Base-by-base conservation (phyloP, 2,329 filamentous ascomycete species). In the Sporothrix brunneoviolacea region DNA sequence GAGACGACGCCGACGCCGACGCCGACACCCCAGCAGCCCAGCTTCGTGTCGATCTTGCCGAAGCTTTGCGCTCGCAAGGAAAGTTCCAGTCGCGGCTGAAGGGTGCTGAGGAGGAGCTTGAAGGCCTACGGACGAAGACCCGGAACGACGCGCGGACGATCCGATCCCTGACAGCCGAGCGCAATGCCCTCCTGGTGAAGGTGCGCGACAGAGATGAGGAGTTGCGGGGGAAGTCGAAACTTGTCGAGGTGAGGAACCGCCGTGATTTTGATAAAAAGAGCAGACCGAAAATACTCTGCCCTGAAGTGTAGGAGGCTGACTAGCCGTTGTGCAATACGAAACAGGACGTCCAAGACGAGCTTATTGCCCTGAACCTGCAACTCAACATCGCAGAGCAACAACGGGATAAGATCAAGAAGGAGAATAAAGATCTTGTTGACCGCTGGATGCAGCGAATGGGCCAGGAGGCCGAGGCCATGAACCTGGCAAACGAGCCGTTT, bases 361-460 rank as follows among this genome's bases (percentile, higher is more conserved):
- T 95, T 68, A 83, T 95, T 45, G 84, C 88, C 1, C 70, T 96
- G 41, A 91, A 91, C 58, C 74, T 97, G 57, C 87, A 97, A 67
- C 75, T 96, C 38, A 90, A 93, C 59, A 80, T 96, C 73, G 83
- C 85, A 3, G 90, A 94, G 65, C 80, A 91, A 64, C 81, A 82
- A 62, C 75, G 79, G 24, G 82, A 84, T 63, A 83, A 82, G 66
- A 71, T 95, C 55, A 80, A 83, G 63, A 77, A 75, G 53, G 93
- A 97, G 65, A 97, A 97, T 63, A 83, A 88, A 62, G 87, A 95
- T 58, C 74, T 98, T 50, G 83, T 96, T 48, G 85, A 90, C 64
- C 77, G 93, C 49, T 97, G 91, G 89, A 91, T 97, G 86, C 82
- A 81, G 62, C 77, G 85, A 56, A 93, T 93, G 79, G 85, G 83